Evolutionary conservation across 2,329 filamentous ascomycete genomes (phyloP).

Genomic region (Penicillium brevicompactum): DNA sequence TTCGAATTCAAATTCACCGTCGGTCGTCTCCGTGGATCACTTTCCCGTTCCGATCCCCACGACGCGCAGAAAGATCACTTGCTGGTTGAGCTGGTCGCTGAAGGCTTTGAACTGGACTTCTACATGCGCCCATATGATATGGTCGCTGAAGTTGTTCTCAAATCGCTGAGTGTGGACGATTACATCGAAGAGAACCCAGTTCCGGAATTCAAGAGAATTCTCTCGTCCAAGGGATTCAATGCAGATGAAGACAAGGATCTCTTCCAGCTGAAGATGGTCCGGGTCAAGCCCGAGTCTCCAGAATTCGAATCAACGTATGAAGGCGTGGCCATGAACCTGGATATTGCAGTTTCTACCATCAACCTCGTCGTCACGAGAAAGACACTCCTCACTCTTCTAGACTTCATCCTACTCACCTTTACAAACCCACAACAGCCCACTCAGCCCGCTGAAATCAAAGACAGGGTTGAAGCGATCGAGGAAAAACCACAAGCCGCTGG

Average conservation of each 20-base stretch:
- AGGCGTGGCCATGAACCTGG: conserved; percentile 89
- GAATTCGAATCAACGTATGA: conserved; percentile 92
- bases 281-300: conserved; percentile 86
- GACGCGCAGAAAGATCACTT: conserved; percentile 74
- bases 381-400: conserved; percentile 86
- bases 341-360: conserved; percentile 89
- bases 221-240: conserved; percentile 80
- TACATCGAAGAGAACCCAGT: conserved; percentile 85
- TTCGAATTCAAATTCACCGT: conserved; percentile 98
- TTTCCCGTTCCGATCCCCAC: conserved; percentile 84
- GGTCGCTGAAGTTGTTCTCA: conserved; percentile 85
- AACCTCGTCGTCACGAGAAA: conserved; percentile 92
- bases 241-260: conserved; percentile 75
- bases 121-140: conserved; percentile 90
- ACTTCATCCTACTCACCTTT: conserved; percentile 94
- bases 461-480: conserved; percentile 30
- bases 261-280: conserved; percentile 84
- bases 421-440: conserved; percentile 62
- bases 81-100: conserved; percentile 86
- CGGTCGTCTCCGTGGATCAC: conserved; percentile 86
- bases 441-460: conserved; percentile 32
- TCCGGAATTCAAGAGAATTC: conserved; percentile 92
- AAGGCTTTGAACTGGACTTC: conserved; percentile 84
- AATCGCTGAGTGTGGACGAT: conserved; percentile 86
- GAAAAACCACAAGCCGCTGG: conserved; percentile 51